A percentile compares a stretch with the other conserved stretches of the same genome.
Conservation (phyloP, 805 yeast genomes). For the Metschnikowia sp. region DNA sequence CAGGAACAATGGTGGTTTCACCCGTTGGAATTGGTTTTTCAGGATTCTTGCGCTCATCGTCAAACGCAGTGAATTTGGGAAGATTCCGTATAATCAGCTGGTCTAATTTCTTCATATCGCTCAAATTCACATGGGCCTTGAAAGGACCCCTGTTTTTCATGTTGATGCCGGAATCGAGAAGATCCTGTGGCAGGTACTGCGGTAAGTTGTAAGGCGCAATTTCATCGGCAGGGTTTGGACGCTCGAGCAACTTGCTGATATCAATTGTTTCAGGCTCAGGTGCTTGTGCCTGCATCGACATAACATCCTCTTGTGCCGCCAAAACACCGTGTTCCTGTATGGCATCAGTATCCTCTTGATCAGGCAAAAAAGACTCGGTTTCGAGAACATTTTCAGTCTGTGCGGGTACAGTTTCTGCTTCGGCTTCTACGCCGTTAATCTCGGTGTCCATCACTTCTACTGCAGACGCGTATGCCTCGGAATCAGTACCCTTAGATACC, state of each 20-base stretch:
- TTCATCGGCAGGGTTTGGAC: conserved; percentile 30
- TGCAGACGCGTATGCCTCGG: background rate
- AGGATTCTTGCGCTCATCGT: conserved; percentile 22
- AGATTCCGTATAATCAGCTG: conserved; percentile 46
- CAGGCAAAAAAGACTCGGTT: background rate
- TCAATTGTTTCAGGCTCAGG: conserved; percentile 28
- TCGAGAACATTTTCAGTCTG: background rate
- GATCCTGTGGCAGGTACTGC: conserved; percentile 28
- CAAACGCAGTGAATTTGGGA: conserved; percentile 48
- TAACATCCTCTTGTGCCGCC: background rate
- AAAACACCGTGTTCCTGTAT: too few relatives aligned
- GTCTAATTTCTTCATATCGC: conserved; percentile 44
- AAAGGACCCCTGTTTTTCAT: conserved; percentile 31
- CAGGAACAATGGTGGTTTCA: conserved; percentile 44
- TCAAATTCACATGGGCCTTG: conserved; percentile 42
- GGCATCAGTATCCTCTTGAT: background rate
- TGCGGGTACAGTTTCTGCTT: background rate
- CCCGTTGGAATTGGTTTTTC: conserved; percentile 16
- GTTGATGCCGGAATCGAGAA: conserved; percentile 14
- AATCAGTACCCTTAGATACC: background rate
- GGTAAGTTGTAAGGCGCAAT: conserved; percentile 28
- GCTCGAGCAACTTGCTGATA: conserved; percentile 27
- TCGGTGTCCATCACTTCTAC: background rate
- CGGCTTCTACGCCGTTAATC: background rate
- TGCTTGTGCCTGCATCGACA: background rate